phyloP scores from a whole-genome alignment of 108 stramenopile species.

The Cyclostephanos invisitatus region DNA sequence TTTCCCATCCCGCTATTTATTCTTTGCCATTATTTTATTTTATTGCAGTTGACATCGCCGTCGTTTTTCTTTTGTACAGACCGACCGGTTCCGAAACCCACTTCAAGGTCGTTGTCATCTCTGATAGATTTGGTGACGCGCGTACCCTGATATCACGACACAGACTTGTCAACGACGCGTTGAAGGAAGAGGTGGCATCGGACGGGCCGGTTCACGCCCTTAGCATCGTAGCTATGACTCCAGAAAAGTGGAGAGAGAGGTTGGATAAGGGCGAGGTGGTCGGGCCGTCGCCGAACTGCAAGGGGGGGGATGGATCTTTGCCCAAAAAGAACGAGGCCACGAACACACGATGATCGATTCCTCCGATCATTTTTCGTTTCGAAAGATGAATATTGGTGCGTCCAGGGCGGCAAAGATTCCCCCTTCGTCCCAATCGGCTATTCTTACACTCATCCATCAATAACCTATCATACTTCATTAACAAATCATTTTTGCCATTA shows the following conservation, averaged over 20 bases:
- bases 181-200: slow-evolving; percentile 69
- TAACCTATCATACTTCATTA: background rate
- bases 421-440: background rate
- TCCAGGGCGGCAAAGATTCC: background rate
- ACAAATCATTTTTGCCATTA: no score
- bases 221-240: slow-evolving; percentile 94
- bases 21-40: no score
- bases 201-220: slow-evolving; percentile 94
- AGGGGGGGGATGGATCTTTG: slow-evolving; percentile 81
- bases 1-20: no score
- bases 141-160: slow-evolving; percentile 74
- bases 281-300: slow-evolving; percentile 67
- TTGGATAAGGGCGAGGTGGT: slow-evolving; percentile 51
- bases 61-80: slow-evolving; percentile 18
- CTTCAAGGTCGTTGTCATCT: slow-evolving; percentile 93
- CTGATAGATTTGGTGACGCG: slow-evolving; percentile 69
- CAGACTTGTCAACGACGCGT: slow-evolving; percentile 77
- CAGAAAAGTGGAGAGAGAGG: slow-evolving; percentile 83
- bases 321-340: slow-evolving; percentile 26
- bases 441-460: background rate
- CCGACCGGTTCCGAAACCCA: slow-evolving; percentile 91
- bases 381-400: background rate
- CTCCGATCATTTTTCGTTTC: background rate
- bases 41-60: slow-evolving; percentile 1
- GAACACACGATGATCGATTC: background rate